phyloP scores from a whole-genome alignment of 192 early-diverging fungal genomes.

The Coemansia sp. region DNA sequence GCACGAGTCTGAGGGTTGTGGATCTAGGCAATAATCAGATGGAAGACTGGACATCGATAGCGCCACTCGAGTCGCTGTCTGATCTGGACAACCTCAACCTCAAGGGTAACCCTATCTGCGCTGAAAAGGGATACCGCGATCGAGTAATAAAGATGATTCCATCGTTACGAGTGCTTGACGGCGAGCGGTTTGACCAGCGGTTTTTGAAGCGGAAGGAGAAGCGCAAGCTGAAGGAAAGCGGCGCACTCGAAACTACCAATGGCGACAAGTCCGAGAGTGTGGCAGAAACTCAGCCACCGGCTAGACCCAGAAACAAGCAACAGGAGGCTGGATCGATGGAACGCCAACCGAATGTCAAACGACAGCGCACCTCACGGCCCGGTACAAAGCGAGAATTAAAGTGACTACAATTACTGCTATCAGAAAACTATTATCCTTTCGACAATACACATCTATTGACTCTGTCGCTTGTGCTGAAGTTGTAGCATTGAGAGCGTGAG shows the following conservation, averaged over 20 bases:
- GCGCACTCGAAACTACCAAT: not conserved
- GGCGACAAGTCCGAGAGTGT: not conserved
- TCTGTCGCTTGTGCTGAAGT: not conserved
- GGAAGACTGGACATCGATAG: constrained; percentile 57
- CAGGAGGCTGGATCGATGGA: not conserved
- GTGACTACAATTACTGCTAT: not conserved
- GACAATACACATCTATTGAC: not conserved
- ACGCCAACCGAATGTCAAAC: not conserved
- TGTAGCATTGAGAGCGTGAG: not conserved
- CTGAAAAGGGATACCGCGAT: constrained; percentile 17
- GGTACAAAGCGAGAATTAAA: not conserved
- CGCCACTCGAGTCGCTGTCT: constrained; percentile 11
- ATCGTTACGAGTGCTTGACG: constrained; percentile 23
- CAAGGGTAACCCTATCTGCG: constrained; percentile 30
- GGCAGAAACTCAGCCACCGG: not conserved
- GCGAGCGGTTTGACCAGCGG: constrained; percentile 26
- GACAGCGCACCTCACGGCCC: not conserved
- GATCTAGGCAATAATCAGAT: constrained; percentile 77
- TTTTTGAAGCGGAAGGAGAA: constrained; percentile 26
- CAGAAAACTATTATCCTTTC: not conserved
- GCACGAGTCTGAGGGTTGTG: constrained; percentile 65
- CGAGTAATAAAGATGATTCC: constrained; percentile 10
- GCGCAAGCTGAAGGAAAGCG: constrained; percentile 8
- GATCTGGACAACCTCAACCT: constrained; percentile 25
- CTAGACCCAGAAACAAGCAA: not conserved